Evolutionary conservation across 257 asterid species (phyloP), one percentile per base, ranked within the genome.

Genomic region (Datura wrightii): DNA sequence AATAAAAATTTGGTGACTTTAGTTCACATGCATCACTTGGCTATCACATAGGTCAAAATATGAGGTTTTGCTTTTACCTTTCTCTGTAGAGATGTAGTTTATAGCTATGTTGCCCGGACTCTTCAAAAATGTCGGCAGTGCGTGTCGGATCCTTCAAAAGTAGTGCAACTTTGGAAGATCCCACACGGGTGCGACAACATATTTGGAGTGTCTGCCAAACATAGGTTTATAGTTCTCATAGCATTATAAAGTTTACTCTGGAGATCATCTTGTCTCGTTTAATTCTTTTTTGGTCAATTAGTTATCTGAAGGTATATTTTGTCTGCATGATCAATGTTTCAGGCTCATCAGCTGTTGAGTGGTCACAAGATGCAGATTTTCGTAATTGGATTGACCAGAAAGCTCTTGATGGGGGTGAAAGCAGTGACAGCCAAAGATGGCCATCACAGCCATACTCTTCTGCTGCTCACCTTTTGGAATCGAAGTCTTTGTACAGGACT

Each of bases 261-360:
- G 81, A 11, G 46, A 31, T 31, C 82, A 31, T 76, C 62, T 1
- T 76, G 48, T 46, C 62, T 31, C n/a, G 2, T 52, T 76, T 76
- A 76, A 31, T 34, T 14, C 63, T 24, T 78, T 78, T 50, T 14
- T 52, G 48, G 63, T 78, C 37, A 52, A 50, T 50, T 50, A 24
- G 62, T 76, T 76, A 34, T 50, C 46, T 76, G 82, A 76, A 24
- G 46, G 15, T 76, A 15, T 78, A 78, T 31, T 34, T 76, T 74
- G 31, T 56, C 11, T 6, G 9, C 10, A 14, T 9, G 24, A 14
- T 78, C 46, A 78, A 76, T 52, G 44, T 69, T 67, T 15, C 91
- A 97, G 99, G 97, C 92, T 93, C 99, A 82, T 94, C 99, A 85
- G 94, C 90, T 80, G 88, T 92, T 89, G 98, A 92, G 66, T 92